These are phyloP conservation scores for Gillenia trifoliata DNA, from an alignment of 306 rosid genomes.

Conservation along the genomic window DNA sequence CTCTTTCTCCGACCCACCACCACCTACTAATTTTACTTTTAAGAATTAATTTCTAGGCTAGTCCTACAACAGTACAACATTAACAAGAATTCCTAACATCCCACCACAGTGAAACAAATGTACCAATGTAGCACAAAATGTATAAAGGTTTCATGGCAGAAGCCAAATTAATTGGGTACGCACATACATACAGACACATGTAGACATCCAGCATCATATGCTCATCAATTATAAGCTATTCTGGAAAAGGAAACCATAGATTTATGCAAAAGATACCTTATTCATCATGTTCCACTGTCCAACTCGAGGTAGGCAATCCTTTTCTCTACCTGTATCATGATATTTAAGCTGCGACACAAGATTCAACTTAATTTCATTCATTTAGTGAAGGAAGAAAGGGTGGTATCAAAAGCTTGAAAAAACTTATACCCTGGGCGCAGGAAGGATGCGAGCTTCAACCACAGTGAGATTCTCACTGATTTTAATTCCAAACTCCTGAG, in stretches of 20 bases:
- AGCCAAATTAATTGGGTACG: not conserved
- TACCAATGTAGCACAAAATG: not conserved
- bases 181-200: not conserved
- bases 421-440: conserved; percentile 77
- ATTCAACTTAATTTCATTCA: not conserved
- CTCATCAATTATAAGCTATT: not conserved
- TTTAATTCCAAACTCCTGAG: conserved; percentile 83
- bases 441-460: conserved; percentile 97
- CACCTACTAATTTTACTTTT: not conserved
- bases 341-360: conserved; percentile 65
- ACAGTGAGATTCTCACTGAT: conserved; percentile 82
- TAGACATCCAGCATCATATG: not conserved
- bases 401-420: not conserved
- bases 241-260: not conserved
- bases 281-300: conserved; percentile 99
- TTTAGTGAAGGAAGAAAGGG: not conserved
- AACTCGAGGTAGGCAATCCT: conserved; percentile 84
- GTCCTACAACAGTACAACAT: not conserved
- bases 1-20: not conserved
- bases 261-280: conserved; percentile 42
- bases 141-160: not conserved
- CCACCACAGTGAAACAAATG: not conserved
- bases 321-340: conserved; percentile 92
- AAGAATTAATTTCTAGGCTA: not conserved
- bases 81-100: not conserved